Evolutionary conservation across 2,329 filamentous ascomycete species (phyloP).

Genomic region (Pseudomassariella vexata): DNA sequence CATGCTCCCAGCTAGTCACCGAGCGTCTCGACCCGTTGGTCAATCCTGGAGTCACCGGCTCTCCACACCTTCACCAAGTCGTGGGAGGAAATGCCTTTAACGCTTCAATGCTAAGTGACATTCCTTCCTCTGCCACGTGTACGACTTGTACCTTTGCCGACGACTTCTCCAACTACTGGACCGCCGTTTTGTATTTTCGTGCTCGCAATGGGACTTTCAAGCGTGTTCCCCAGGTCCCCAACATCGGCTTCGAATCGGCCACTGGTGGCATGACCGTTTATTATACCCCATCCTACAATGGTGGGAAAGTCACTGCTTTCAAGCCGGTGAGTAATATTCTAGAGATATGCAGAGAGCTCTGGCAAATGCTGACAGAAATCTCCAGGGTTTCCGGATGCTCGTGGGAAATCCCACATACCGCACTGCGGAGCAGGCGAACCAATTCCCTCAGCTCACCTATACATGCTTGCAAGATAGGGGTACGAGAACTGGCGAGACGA

Average conservation of each 20-base stretch:
- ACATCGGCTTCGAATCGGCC: slow-evolving; percentile 22
- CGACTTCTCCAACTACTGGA: slow-evolving; percentile 37
- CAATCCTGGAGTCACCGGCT: slow-evolving; percentile 30
- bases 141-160: slow-evolving; percentile 37
- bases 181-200: slow-evolving; percentile 32
- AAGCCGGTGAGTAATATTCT: slow-evolving; percentile 23
- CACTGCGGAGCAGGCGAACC: slow-evolving; percentile 19
- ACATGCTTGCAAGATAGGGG: slow-evolving; percentile 29
- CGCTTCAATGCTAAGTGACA: slow-evolving; percentile 23
- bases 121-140: slow-evolving; percentile 27
- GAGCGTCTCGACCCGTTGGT: slow-evolving; percentile 8
- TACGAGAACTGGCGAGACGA: slow-evolving; percentile 30
- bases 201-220: slow-evolving; percentile 31
- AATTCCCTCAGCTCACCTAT: slow-evolving; percentile 34
- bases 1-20: slow-evolving; percentile 2
- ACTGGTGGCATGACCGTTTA: slow-evolving; percentile 26
- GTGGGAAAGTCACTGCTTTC: slow-evolving; percentile 34
- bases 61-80: slow-evolving; percentile 41
- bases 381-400: slow-evolving; percentile 25
- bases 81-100: slow-evolving; percentile 26
- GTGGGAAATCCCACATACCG: slow-evolving; percentile 17
- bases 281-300: slow-evolving; percentile 22
- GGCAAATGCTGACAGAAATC: slow-evolving; percentile 4
- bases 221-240: slow-evolving; percentile 18
- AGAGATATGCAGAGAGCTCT: too few species aligned